Evolutionary conservation across 2,329 filamentous ascomycete species (phyloP).

Genomic region (Sordariomycetes sp.): DNA sequence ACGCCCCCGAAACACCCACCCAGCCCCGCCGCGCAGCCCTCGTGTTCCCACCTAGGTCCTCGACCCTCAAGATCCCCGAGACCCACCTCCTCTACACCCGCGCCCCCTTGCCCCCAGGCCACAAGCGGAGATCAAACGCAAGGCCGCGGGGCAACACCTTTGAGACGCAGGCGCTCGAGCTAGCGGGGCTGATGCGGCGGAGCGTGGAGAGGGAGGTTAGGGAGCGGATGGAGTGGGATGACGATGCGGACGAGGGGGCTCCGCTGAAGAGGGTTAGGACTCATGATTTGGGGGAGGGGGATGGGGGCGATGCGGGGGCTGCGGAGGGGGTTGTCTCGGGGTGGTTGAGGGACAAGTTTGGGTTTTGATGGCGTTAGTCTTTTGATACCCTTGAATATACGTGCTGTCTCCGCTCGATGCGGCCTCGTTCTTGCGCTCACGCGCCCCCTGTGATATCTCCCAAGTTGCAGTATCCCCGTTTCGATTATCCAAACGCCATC

Average conservation of each 20-base stretch:
- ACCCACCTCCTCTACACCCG: conserved; percentile 33
- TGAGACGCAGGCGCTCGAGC: conserved; percentile 28
- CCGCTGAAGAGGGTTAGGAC: neutral
- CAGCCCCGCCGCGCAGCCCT: conserved; percentile 23
- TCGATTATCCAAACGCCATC: neutral
- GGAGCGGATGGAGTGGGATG: conserved; percentile 26
- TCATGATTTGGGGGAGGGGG: conserved; percentile 20
- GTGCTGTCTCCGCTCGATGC: neutral
- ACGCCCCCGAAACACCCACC: conserved; percentile 3
- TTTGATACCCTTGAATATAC: neutral
- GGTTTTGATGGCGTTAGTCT: neutral
- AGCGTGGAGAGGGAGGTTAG: conserved; percentile 34
- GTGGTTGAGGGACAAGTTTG: conserved; percentile 2
- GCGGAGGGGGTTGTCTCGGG: neutral
- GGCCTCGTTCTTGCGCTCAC: too few relatives aligned
- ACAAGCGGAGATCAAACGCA: conserved; percentile 9
- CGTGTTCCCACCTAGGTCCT: conserved; percentile 31
- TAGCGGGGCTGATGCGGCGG: conserved; percentile 32
- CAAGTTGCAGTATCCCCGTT: too few relatives aligned
- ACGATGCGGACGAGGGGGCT: conserved; percentile 8
- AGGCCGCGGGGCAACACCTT: conserved; percentile 25
- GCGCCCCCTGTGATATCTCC: too few relatives aligned
- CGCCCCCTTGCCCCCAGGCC: conserved; percentile 9
- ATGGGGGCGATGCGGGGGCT: conserved; percentile 2
- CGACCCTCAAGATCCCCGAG: conserved; percentile 33